A percentile compares a stretch with the other conserved stretches of the same genome.
phyloP scores from a whole-genome alignment of 805 yeast species.

The Candida palmyrensis region DNA sequence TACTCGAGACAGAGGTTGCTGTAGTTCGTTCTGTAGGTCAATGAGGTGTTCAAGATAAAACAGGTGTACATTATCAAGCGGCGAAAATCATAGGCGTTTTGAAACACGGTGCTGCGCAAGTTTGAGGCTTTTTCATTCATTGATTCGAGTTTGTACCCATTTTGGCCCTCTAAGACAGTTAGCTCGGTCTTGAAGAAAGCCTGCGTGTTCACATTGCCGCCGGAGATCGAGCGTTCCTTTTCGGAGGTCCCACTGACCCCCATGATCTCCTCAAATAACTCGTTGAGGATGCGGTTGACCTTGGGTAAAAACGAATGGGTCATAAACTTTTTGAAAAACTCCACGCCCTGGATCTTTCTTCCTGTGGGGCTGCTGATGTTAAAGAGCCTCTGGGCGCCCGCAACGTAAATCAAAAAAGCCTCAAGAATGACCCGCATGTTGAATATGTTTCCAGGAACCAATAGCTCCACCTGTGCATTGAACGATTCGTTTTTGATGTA shows the following conservation, averaged over 20 bases:
- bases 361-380: slow-evolving; percentile 7
- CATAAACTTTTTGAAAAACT: slow-evolving; percentile 64
- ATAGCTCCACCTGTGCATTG: slow-evolving; percentile 51
- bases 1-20: slow-evolving; percentile 40
- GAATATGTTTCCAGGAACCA: slow-evolving; percentile 67
- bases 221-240: slow-evolving; percentile 17
- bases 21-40: slow-evolving; percentile 52
- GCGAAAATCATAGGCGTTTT: slow-evolving; percentile 44
- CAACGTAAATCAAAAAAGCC: slow-evolving; percentile 62
- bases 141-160: too few species aligned
- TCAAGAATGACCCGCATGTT: slow-evolving; percentile 79
- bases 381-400: slow-evolving; percentile 44
- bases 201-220: slow-evolving; percentile 26
- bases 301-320: slow-evolving; percentile 56
- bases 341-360: slow-evolving; percentile 15
- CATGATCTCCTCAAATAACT: slow-evolving; percentile 41
- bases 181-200: slow-evolving; percentile 3
- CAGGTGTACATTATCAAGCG: slow-evolving; percentile 45
- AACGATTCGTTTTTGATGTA: slow-evolving; percentile 59
- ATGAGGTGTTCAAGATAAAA: slow-evolving; percentile 53
- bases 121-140: too few species aligned
- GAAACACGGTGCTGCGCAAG: slow-evolving; percentile 21
- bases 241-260: neutral
- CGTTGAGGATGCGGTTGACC: slow-evolving; percentile 50
- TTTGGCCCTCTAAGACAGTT: neutral